Evolutionary conservation across 495 filamentous ascomycete species (phyloP).

Genomic region (Beverwykella pulmonaria): DNA sequence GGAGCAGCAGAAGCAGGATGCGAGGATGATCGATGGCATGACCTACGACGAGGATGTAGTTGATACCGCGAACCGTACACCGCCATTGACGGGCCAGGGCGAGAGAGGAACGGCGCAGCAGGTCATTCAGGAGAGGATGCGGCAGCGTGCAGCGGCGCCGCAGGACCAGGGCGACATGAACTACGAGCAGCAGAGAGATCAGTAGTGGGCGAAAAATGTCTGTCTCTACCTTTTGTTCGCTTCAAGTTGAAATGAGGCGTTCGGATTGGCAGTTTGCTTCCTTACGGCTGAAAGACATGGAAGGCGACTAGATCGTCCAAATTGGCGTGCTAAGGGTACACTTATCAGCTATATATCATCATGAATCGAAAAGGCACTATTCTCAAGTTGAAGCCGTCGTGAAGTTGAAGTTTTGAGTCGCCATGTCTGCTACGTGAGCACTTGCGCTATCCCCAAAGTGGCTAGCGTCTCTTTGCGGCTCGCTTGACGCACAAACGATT

Average conservation of each 20-base stretch:
- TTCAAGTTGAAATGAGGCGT: neutral
- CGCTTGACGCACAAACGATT: neutral
- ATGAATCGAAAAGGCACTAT: neutral
- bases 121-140: slow-evolving; percentile 55
- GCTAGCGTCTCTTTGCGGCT: neutral
- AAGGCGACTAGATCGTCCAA: neutral
- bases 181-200: neutral
- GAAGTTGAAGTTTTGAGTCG: no score
- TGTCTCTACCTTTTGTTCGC: neutral
- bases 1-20: slow-evolving; percentile 40
- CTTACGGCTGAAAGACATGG: neutral
- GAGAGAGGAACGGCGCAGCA: slow-evolving; percentile 53
- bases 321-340: neutral
- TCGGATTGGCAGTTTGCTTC: neutral
- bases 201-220: neutral
- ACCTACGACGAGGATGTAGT: slow-evolving; percentile 44
- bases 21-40: slow-evolving; percentile 48
- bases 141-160: slow-evolving; percentile 8
- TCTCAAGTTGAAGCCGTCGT: neutral
- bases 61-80: slow-evolving; percentile 44
- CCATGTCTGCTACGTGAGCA: no score
- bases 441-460: neutral
- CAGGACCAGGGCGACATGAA: slow-evolving; percentile 14
- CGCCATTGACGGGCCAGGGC: slow-evolving; percentile 37
- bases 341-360: neutral